These are phyloP conservation scores for Globisporangium apiculatum DNA, from an alignment of 352 stramenopile species.

Conservation along the genomic window DNA sequence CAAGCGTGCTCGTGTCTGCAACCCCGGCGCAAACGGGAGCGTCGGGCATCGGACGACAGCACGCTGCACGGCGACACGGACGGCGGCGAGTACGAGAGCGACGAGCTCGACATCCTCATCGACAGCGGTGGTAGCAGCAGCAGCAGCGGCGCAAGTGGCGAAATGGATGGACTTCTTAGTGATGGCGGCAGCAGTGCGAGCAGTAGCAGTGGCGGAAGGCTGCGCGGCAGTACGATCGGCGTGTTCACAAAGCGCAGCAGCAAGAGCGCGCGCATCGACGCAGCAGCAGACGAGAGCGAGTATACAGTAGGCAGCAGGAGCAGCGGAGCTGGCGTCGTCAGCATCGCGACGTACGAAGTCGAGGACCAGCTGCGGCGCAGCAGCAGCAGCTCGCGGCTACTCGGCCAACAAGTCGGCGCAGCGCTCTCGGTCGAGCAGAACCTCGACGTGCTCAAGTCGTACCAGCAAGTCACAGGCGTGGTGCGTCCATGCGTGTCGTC, in stretches of 20 bases:
- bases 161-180: conserved; percentile 8
- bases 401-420: conserved; percentile 5
- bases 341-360: conserved; percentile 5
- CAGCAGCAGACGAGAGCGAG: background rate
- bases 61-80: conserved; percentile 17
- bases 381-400: conserved; percentile 6
- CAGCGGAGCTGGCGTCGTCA: background rate
- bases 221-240: conserved; percentile 10
- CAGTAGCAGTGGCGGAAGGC: background rate
- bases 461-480: conserved; percentile 57
- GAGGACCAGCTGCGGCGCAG: conserved; percentile 9
- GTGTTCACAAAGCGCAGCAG: conserved; percentile 15
- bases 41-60: conserved; percentile 43
- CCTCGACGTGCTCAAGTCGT: conserved; percentile 52
- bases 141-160: background rate
- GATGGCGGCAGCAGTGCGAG: background rate
- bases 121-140: conserved; percentile 15
- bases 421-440: conserved; percentile 17
- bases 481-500: conserved; percentile 14
- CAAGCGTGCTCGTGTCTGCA: conserved; percentile 74
- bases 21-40: conserved; percentile 49
- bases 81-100: conserved; percentile 17
- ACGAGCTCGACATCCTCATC: conserved; percentile 36
- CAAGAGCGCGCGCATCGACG: conserved; percentile 4
- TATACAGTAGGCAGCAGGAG: background rate